Evolutionary conservation across 768 basidiomycete species (phyloP), one percentile per base, ranked within the genome.

Genomic region (Gyrodon lividus): DNA sequence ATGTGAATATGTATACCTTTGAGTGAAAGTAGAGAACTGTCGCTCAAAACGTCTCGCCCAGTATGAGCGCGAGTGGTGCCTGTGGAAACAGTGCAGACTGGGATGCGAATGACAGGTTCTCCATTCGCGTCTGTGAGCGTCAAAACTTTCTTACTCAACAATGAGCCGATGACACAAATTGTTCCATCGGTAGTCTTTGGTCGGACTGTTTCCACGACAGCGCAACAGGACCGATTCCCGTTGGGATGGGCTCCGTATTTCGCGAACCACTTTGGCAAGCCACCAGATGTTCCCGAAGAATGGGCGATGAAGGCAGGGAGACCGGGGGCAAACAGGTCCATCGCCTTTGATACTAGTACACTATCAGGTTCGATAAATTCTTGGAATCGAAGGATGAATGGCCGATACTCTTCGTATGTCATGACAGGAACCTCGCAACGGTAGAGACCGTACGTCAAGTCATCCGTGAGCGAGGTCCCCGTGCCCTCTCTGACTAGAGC

Each of bases 211-310:
- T 8, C 16, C 22, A 43, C 16, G 20, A 43, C 16, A 17, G 24
- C 23, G n/a, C 41, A 43, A 24, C 41, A 43, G 22, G 22, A 6
- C n/a, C 24, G 41, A 4, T 13, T 23, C 16, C 23, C 41, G 13
- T 43, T 23, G 23, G 41, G 41, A 43, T 37, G 35, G 6, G 4
- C 5, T 17, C 35, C 35, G 28, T 63, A 56, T 22, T 45, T 22
- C 2, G 48, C 47, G 13, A 64, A 58, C 4, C 14, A 14, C 16
- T 64, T 59, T 13, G 51, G 1, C 6, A 31, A 6, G 13, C 58
- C 44, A 39, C 62, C 54, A 4, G 62, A 64, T 17, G 59, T 63
- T 13, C 57, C 55, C 7, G 53, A 56, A 22, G 62, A 64, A 17
- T n/a, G 22, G 7, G 17, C 40, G 2, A 63, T 43, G 28, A 17